These are phyloP conservation scores for Kwoniella dendrophila DNA, from an alignment of 768 basidiomycete species.

Conservation along the genomic window DNA sequence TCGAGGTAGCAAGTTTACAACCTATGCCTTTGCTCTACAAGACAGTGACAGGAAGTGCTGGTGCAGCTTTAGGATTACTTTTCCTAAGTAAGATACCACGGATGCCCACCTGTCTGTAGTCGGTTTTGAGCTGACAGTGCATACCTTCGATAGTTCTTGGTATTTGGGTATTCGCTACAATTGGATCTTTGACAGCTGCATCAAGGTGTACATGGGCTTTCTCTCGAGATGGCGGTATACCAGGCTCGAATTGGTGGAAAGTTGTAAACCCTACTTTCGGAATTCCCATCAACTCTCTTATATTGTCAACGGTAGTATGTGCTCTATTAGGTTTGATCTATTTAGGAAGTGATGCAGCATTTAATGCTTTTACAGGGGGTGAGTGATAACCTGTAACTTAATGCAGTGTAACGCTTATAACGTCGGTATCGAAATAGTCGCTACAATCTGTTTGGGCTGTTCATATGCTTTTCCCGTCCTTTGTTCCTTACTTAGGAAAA, in stretches of 20 bases:
- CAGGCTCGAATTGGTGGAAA: constrained; percentile 61
- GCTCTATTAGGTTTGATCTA: constrained; percentile 67
- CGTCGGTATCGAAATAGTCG: constrained; percentile 58
- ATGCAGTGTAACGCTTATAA: too few relatives aligned
- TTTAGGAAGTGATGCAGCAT: constrained; percentile 64
- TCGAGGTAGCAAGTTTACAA: constrained; percentile 67
- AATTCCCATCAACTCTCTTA: constrained; percentile 66
- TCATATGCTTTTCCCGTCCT: constrained; percentile 68
- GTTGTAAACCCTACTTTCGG: constrained; percentile 59
- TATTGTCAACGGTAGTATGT: constrained; percentile 65
- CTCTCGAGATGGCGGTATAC: constrained; percentile 69
- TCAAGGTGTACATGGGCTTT: constrained; percentile 74
- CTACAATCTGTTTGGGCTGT: constrained; percentile 68
- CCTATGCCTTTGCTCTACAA: constrained; percentile 68
- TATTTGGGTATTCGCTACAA: constrained; percentile 62
- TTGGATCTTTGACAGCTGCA: constrained; percentile 69
- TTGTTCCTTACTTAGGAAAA: constrained; percentile 60
- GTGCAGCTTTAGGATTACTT: constrained; percentile 66
- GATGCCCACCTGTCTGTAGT: neutral
- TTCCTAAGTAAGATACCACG: constrained; percentile 55
- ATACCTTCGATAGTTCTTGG: constrained; percentile 39
- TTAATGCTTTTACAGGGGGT: constrained; percentile 68
- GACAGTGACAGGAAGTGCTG: constrained; percentile 65
- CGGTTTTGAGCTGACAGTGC: neutral
- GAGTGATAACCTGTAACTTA: constrained; percentile 17